Percentiles rank a stretch among this genome's conserved stretches.
Evolutionary conservation across 2,329 filamentous ascomycete species (phyloP).

Genomic region (Blumeriella jaapii): DNA sequence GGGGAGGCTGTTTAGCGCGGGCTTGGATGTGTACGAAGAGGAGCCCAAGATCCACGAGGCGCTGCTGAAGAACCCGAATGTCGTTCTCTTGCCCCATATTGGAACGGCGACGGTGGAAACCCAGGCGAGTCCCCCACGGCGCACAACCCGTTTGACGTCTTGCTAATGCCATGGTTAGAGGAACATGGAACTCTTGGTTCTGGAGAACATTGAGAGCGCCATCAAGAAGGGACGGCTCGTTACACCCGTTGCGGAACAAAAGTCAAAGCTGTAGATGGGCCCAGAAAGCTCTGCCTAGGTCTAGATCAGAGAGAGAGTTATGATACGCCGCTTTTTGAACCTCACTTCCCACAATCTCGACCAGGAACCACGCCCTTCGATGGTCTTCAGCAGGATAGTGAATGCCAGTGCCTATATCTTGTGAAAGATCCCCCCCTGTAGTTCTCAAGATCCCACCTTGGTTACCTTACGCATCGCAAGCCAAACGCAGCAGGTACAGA

Average conservation of each 20-base stretch:
- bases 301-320: too few relatives aligned
- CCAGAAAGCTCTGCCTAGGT: too few relatives aligned
- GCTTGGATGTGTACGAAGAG: slow-evolving; percentile 72
- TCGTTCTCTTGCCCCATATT: slow-evolving; percentile 71
- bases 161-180: slow-evolving; percentile 26
- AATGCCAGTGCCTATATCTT: too few relatives aligned
- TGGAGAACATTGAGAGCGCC: slow-evolving; percentile 55
- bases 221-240: slow-evolving; percentile 48
- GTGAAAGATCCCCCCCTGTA: too few relatives aligned
- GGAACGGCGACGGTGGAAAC: slow-evolving; percentile 64
- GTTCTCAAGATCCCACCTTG: too few relatives aligned
- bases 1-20: slow-evolving; percentile 51
- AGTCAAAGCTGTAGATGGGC: slow-evolving; percentile 3
- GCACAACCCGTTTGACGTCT: background rate
- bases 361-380: too few relatives aligned
- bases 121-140: slow-evolving; percentile 14
- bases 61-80: slow-evolving; percentile 57
- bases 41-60: slow-evolving; percentile 66
- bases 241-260: slow-evolving; percentile 60
- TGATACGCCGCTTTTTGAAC: too few relatives aligned
- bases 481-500: too few relatives aligned
- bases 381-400: too few relatives aligned
- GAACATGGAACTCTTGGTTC: slow-evolving; percentile 64
- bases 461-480: too few relatives aligned
- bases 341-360: too few relatives aligned